Percentiles rank a stretch among this genome's conserved stretches.
phyloP scores from a whole-genome alignment of 805 yeast genomes.

The Pichia deserticola region DNA sequence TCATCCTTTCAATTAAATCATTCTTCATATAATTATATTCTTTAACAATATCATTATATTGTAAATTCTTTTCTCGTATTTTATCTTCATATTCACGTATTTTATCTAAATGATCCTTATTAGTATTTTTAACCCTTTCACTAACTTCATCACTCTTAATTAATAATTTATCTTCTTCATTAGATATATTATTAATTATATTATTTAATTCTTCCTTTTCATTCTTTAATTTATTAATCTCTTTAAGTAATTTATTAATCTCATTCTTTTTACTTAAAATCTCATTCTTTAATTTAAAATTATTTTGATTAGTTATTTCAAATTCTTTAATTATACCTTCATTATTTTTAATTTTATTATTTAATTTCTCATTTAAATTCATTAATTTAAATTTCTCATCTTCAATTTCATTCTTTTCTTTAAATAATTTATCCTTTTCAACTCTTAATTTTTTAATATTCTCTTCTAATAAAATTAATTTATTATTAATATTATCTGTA shows the following conservation, averaged over 20 bases:
- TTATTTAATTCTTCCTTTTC: constrained; percentile 14
- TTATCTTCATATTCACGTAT: constrained; percentile 16
- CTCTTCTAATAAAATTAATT: neutral
- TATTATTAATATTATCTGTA: neutral
- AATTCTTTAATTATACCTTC: constrained; percentile 16
- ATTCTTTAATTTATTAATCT: constrained; percentile 9
- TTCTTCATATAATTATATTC: constrained; percentile 29
- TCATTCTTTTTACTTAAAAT: constrained; percentile 13
- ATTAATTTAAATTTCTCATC: constrained; percentile 3
- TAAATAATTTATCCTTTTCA: neutral
- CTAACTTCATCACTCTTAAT: constrained; percentile 12
- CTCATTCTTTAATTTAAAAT: constrained; percentile 1
- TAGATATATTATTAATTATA: constrained; percentile 16
- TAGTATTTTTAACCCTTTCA: constrained; percentile 1
- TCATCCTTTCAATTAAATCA: constrained; percentile 24
- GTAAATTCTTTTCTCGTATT: constrained; percentile 16
- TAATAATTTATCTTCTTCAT: constrained; percentile 15
- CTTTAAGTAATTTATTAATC: constrained; percentile 12
- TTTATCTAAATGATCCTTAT: neutral
- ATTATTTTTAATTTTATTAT: neutral
- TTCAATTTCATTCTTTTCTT: neutral
- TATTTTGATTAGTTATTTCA: constrained; percentile 1
- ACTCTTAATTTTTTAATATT: constrained; percentile 1
- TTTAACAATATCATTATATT: constrained; percentile 15
- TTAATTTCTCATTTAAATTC: neutral